Conservation (phyloP, 139 green algal genomes). For the Trebouxia sp. region DNA sequence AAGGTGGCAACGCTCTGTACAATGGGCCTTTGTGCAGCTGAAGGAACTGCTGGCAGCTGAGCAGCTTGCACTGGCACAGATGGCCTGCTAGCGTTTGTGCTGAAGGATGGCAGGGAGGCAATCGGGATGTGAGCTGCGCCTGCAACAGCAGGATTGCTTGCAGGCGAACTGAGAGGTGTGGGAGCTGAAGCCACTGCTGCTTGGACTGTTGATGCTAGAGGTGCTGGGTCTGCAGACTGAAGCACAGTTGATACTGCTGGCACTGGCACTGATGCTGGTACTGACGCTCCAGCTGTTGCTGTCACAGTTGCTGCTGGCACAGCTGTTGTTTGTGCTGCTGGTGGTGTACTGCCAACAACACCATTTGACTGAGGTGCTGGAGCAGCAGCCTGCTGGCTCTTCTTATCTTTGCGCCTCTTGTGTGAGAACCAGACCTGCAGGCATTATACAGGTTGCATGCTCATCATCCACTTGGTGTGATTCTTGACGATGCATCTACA, state of each 20-base stretch:
- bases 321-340: too few relatives aligned
- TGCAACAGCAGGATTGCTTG: background rate
- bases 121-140: background rate
- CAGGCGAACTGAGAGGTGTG: too few relatives aligned
- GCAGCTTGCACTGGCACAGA: background rate
- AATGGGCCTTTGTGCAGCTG: background rate
- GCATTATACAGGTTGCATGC: too few relatives aligned
- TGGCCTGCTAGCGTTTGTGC: too few relatives aligned
- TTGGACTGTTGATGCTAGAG: background rate
- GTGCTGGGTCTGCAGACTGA: background rate
- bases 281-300: background rate
- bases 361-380: too few relatives aligned
- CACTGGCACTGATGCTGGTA: background rate
- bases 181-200: too few relatives aligned
- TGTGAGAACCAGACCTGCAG: conserved; percentile 75
- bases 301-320: background rate
- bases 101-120: background rate
- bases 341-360: too few relatives aligned
- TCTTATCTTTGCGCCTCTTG: conserved; percentile 53
- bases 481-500: too few relatives aligned
- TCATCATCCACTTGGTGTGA: too few relatives aligned
- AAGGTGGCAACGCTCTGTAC: background rate
- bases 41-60: background rate
- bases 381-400: background rate
- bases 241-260: background rate